Conservation (phyloP, 192 early-diverging fungal species). For the Backusella tuberculispora region DNA sequence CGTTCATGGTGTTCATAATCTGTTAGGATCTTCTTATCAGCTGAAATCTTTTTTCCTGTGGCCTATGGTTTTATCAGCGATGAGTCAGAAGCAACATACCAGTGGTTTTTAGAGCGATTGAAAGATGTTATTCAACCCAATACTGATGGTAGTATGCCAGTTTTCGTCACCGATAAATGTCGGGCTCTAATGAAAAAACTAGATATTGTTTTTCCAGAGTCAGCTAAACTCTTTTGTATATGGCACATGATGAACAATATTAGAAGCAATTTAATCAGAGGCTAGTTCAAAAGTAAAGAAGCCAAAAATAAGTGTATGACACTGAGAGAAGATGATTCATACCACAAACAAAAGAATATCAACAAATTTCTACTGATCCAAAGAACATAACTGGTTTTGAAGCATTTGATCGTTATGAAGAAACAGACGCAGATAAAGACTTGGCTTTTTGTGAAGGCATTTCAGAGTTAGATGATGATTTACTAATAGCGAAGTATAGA, state of each 20-base stretch:
- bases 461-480: background rate
- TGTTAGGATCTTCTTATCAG: background rate
- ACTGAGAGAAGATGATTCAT: too few species aligned
- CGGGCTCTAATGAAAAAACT: slow-evolving; percentile 5
- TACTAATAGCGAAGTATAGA: background rate
- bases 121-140: slow-evolving; percentile 3
- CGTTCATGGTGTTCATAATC: slow-evolving; percentile 5
- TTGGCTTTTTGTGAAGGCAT: background rate
- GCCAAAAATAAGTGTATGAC: slow-evolving; percentile 4
- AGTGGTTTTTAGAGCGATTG: background rate
- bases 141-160: slow-evolving; percentile 5
- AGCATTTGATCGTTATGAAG: background rate
- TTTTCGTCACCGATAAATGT: background rate
- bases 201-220: slow-evolving; percentile 1
- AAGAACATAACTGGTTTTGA: slow-evolving; percentile 8
- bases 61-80: slow-evolving; percentile 5
- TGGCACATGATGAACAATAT: slow-evolving; percentile 8
- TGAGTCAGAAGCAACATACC: background rate
- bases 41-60: background rate
- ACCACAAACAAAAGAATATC: slow-evolving; percentile 5
- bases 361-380: slow-evolving; percentile 2
- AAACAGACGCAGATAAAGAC: background rate
- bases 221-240: background rate
- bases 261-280: slow-evolving; percentile 2
- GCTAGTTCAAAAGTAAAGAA: slow-evolving; percentile 6